Conservation (phyloP, 371 early-diverging fungal genomes). For the Mucor saturninus region DNA sequence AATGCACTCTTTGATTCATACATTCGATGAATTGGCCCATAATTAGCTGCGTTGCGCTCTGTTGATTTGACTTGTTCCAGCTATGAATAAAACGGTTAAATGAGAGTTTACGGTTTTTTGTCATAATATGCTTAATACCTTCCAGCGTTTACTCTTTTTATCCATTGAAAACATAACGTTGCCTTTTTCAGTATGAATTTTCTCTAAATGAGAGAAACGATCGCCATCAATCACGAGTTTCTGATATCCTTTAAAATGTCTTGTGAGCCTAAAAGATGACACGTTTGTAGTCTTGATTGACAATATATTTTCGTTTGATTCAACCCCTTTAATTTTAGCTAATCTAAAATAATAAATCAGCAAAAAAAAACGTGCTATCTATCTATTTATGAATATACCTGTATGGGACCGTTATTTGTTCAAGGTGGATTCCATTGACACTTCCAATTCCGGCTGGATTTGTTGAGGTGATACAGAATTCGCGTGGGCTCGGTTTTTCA, state of each 20-base stretch:
- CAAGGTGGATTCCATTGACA: slow-evolving; percentile 63
- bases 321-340: slow-evolving; percentile 19
- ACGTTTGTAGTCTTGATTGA: slow-evolving; percentile 18
- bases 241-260: slow-evolving; percentile 10
- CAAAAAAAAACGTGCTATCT: too few relatives aligned
- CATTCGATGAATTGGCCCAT: slow-evolving; percentile 66
- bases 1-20: slow-evolving; percentile 49
- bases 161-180: slow-evolving; percentile 6
- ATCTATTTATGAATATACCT: slow-evolving; percentile 35
- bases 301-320: slow-evolving; percentile 1
- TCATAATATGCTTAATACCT: slow-evolving; percentile 2
- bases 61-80: neutral
- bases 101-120: neutral
- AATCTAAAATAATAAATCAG: neutral
- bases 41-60: slow-evolving; percentile 33
- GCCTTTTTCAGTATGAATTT: neutral
- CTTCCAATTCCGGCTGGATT: slow-evolving; percentile 72
- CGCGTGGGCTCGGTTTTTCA: too few relatives aligned
- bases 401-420: slow-evolving; percentile 67
- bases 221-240: slow-evolving; percentile 21
- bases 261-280: slow-evolving; percentile 16
- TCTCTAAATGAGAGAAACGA: slow-evolving; percentile 16
- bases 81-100: neutral
- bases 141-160: slow-evolving; percentile 18
- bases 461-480: slow-evolving; percentile 8